Conservation (phyloP, 2,329 filamentous ascomycete species). For the Talaromyces sp. region DNA sequence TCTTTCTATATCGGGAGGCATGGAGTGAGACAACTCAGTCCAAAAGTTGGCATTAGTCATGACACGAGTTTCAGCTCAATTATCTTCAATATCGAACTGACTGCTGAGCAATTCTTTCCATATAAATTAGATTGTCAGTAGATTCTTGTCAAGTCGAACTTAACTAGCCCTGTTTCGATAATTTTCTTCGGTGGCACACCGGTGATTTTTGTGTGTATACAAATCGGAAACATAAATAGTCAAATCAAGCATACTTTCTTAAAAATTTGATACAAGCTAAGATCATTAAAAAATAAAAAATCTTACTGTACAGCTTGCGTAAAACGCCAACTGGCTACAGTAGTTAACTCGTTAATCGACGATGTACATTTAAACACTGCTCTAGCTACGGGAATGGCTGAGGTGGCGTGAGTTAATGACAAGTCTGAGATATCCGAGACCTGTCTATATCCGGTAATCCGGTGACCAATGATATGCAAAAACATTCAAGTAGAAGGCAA, state of each 20-base stretch:
- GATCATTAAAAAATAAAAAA: neutral
- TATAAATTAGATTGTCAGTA: no score
- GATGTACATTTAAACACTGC: neutral
- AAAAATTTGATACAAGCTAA: neutral
- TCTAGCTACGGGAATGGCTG: neutral
- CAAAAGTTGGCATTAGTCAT: neutral
- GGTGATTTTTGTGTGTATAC: neutral
- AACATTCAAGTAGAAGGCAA: neutral
- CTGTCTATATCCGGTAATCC: neutral
- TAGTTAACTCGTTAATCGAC: neutral
- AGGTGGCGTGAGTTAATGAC: neutral
- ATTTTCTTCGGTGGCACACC: neutral
- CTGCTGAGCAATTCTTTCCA: no score
- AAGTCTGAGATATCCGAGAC: constrained; percentile 1
- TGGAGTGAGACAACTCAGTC: neutral
- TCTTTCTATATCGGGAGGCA: neutral
- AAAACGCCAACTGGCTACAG: neutral
- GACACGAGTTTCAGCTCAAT: neutral
- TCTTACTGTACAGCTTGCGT: neutral
- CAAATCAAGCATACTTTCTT: neutral
- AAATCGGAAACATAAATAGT: neutral
- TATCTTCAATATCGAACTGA: neutral
- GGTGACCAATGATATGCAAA: neutral
- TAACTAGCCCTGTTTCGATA: neutral
- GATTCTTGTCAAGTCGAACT: neutral